A percentile compares a stretch with the other conserved stretches of the same genome.
Conservation (phyloP, 2,329 filamentous ascomycete species). For the Verticillium klebahnii region DNA sequence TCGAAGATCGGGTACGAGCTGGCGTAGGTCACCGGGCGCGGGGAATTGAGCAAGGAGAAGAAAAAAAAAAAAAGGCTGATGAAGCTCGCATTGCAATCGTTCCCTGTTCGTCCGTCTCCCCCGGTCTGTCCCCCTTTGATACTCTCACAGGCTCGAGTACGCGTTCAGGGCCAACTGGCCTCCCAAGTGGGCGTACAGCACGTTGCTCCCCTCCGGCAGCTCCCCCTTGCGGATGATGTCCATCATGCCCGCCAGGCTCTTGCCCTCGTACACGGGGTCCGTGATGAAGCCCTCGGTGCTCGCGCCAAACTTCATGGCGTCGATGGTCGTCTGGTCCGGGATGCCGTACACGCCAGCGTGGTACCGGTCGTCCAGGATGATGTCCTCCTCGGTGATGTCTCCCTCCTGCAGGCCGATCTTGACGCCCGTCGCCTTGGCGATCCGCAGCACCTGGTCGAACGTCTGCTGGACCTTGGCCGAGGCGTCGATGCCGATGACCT, state of each 20-base stretch:
- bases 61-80: neutral
- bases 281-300: slow-evolving; percentile 68
- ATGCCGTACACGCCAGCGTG: slow-evolving; percentile 66
- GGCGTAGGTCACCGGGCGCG: neutral
- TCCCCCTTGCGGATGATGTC: slow-evolving; percentile 60
- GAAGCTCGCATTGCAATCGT: no score
- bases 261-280: slow-evolving; percentile 73
- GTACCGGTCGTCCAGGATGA: slow-evolving; percentile 60
- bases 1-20: slow-evolving; percentile 50
- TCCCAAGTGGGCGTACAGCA: slow-evolving; percentile 68
- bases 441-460: slow-evolving; percentile 59
- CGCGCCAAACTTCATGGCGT: slow-evolving; percentile 65
- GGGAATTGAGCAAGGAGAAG: no score
- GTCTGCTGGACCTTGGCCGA: slow-evolving; percentile 51
- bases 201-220: slow-evolving; percentile 54
- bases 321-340: slow-evolving; percentile 59
- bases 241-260: slow-evolving; percentile 69
- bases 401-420: slow-evolving; percentile 57
- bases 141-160: slow-evolving; percentile 38
- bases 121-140: neutral
- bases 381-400: slow-evolving; percentile 58
- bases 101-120: no score
- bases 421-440: slow-evolving; percentile 57
- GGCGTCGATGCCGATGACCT: slow-evolving; percentile 32
- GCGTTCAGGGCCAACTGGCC: slow-evolving; percentile 67